Evolutionary conservation across 1,284 basidiomycete genomes (phyloP).

Genomic region (Ceratobasidium sp.): DNA sequence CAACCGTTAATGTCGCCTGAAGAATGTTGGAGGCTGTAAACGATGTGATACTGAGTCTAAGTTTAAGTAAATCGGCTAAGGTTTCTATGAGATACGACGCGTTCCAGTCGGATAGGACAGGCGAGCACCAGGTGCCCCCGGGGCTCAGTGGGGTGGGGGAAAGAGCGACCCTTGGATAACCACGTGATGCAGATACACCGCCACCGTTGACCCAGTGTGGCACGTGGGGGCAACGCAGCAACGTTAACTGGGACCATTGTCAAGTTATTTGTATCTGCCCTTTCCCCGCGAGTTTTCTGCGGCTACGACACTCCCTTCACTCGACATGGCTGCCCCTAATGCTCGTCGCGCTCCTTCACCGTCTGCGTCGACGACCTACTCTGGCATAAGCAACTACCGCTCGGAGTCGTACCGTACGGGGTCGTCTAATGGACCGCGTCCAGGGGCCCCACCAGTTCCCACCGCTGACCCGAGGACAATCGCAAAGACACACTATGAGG

Average conservation of each 20-base stretch:
- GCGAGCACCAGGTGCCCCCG: constrained; percentile 74
- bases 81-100: constrained; percentile 68
- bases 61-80: constrained; percentile 33
- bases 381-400: constrained; percentile 85
- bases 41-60: constrained; percentile 79
- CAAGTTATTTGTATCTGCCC: neutral
- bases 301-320: too few species aligned
- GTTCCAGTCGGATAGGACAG: constrained; percentile 78
- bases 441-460: constrained; percentile 63
- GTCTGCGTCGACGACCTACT: constrained; percentile 79
- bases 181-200: constrained; percentile 13
- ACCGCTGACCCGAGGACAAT: constrained; percentile 73
- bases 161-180: constrained; percentile 67
- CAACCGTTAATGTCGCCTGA: constrained; percentile 85
- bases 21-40: constrained; percentile 75
- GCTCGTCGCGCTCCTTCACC: constrained; percentile 64
- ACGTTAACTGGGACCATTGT: constrained; percentile 4
- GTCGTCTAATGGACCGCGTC: constrained; percentile 63
- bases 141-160: constrained; percentile 74
- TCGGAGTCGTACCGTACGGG: constrained; percentile 73
- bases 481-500: constrained; percentile 80
- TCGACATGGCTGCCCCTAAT: constrained; percentile 17
- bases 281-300: neutral
- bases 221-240: constrained; percentile 41
- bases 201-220: constrained; percentile 7